phyloP scores from a whole-genome alignment of 305 asterid genomes.

The Nicotiana rustica region DNA sequence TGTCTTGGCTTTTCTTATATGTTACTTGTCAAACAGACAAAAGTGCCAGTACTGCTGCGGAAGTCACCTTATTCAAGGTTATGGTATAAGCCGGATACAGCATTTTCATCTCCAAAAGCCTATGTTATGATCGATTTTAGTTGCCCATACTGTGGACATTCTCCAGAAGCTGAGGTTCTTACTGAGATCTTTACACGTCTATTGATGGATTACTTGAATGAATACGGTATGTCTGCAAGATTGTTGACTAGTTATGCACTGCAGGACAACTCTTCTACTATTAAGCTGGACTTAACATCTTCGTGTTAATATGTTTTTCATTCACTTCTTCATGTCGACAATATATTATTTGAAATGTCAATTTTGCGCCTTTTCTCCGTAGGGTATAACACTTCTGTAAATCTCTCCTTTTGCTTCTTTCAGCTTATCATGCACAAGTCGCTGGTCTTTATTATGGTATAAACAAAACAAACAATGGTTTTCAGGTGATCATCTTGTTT shows the following conservation, averaged over 20 bases:
- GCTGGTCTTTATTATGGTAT: conserved; percentile 93
- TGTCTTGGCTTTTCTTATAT: conserved; percentile 4
- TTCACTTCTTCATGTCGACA: background rate
- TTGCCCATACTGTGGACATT: conserved; percentile 83
- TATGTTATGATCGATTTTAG: conserved; percentile 81
- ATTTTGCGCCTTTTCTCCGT: conserved; percentile 33
- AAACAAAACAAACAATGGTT: conserved; percentile 68
- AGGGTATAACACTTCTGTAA: conserved; percentile 6
- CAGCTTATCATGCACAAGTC: conserved; percentile 97
- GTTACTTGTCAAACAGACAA: conserved; percentile 59
- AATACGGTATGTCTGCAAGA: conserved; percentile 70
- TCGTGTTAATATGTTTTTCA: background rate
- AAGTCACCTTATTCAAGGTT: conserved; percentile 79
- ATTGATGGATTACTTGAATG: conserved; percentile 95
- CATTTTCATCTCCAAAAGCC: conserved; percentile 91
- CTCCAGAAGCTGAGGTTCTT: conserved; percentile 88
- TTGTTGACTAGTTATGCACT: conserved; percentile 33
- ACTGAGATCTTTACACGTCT: conserved; percentile 85
- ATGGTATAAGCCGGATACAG: conserved; percentile 95
- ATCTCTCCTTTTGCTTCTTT: conserved; percentile 41
- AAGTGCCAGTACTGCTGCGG: conserved; percentile 71
- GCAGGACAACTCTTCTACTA: conserved; percentile 8
- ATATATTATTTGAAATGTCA: conserved; percentile 31
- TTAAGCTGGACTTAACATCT: conserved; percentile 10
- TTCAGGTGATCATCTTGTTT: conserved; percentile 64